Evolutionary conservation across 202 grass and related monocot species (phyloP), one percentile per base, ranked within the genome.

Genomic region (Eragrostis tef): DNA sequence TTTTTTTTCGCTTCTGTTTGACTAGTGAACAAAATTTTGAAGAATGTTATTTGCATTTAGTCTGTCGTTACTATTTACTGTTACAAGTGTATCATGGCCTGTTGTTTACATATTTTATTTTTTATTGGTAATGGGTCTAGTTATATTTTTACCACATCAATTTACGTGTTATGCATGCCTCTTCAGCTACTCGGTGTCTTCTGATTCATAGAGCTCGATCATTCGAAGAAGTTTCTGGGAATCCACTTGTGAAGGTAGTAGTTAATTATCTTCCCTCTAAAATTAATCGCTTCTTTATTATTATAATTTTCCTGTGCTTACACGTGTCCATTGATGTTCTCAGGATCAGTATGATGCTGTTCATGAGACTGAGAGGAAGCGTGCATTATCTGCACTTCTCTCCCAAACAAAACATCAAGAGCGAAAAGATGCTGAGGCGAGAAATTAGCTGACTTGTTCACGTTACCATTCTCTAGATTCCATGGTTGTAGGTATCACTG

Each of bases 361-460:
- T 75, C 92, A 98, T 83, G 96, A 98, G 62, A 87, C 77, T 59
- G 96, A 98, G 77, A 88, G 96, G 86, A 98, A 95, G 66, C 86
- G 90, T 81, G 92, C 96, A 72, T 83, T 98, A 60, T 95, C 90
- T 64, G 88, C 90, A 62, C 77, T 98, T 77, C 85, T 91, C 8
- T 90, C 92, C 75, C 90, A 91, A 87, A 89, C 88, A 81, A 98
- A 91, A 86, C 90, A 88, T 27, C 96, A 95, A 81, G 96, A 95
- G 63, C 85, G 83, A 43, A 98, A 90, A 80, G 96, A 95, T 72
- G 90, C 92, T 19, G 96, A 98, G 88, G 92, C 84, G 71, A 91
- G 48, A 82, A 67, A 61, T 71, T 31, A 31, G 41, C 17, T 60
- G 52, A 74, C 5, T 71, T 65, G 51, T 82, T 59, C 42, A 10